A percentile compares a stretch with the other conserved stretches of the same genome.
These are phyloP conservation scores for Hanseniaspora clermontiae DNA, from an alignment of 805 yeast genomes.

Conservation along the genomic window DNA sequence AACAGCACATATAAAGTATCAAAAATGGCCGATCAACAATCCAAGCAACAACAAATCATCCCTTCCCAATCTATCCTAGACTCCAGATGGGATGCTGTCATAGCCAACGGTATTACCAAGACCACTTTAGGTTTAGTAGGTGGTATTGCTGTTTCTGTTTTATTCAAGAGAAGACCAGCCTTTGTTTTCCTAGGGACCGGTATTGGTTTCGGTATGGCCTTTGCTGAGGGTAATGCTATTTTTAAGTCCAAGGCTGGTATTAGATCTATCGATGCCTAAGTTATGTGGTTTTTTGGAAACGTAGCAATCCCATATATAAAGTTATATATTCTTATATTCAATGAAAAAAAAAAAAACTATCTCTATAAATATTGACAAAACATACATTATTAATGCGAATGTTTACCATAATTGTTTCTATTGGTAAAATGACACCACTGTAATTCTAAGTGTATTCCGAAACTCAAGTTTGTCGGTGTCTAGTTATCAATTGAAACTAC, in stretches of 20 bases:
- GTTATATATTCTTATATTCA: background rate
- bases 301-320: background rate
- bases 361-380: background rate
- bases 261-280: conserved; percentile 56
- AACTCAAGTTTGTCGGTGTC: background rate
- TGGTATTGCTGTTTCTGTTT: conserved; percentile 75
- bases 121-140: conserved; percentile 97
- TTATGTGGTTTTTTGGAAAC: background rate
- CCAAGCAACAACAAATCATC: conserved; percentile 23
- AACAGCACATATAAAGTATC: background rate
- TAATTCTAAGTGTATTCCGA: background rate
- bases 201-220: conserved; percentile 95
- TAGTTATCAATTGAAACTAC: background rate
- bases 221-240: conserved; percentile 94
- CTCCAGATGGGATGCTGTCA: conserved; percentile 87
- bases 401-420: background rate
- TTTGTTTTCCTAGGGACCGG: conserved; percentile 98
- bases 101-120: conserved; percentile 87
- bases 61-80: conserved; percentile 49
- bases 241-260: conserved; percentile 75
- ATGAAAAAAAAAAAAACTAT: background rate
- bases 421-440: too few species aligned
- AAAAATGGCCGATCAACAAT: conserved; percentile 20
- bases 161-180: conserved; percentile 88
- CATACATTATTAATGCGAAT: too few species aligned